These are phyloP conservation scores for Viola odorata DNA, from an alignment of 345 rosid genomes.

Conservation along the genomic window DNA sequence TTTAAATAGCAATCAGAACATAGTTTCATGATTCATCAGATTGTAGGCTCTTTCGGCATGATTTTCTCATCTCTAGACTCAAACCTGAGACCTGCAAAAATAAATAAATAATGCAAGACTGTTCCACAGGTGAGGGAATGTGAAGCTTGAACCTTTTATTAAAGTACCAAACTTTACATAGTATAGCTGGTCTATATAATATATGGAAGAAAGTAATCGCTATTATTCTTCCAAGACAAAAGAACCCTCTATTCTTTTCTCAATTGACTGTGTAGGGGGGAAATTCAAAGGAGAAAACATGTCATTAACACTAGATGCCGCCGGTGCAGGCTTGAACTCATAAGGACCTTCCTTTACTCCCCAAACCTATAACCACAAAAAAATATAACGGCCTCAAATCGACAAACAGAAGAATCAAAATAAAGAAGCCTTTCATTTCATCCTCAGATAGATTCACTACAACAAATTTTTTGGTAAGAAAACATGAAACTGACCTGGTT, in stretches of 20 bases:
- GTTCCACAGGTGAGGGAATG: too few species aligned
- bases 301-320: constrained; percentile 43
- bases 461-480: neutral
- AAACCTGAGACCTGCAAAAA: too few species aligned
- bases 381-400: neutral
- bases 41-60: too few species aligned
- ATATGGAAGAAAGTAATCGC: neutral
- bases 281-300: constrained; percentile 51
- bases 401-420: neutral
- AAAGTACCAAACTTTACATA: constrained; percentile 8
- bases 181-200: neutral
- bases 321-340: constrained; percentile 74
- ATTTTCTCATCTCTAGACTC: too few species aligned
- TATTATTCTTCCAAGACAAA: constrained; percentile 65
- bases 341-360: constrained; percentile 71
- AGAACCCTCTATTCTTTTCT: constrained; percentile 74
- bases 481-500: constrained; percentile 51
- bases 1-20: too few species aligned
- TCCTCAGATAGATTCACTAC: neutral
- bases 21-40: too few species aligned
- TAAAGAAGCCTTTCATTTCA: neutral
- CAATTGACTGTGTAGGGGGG: constrained; percentile 40
- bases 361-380: constrained; percentile 57
- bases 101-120: too few species aligned
- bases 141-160: too few species aligned